These are phyloP conservation scores for Pezizomycotina sp. DNA, from an alignment of 2,329 filamentous ascomycete species.

Conservation along the genomic window DNA sequence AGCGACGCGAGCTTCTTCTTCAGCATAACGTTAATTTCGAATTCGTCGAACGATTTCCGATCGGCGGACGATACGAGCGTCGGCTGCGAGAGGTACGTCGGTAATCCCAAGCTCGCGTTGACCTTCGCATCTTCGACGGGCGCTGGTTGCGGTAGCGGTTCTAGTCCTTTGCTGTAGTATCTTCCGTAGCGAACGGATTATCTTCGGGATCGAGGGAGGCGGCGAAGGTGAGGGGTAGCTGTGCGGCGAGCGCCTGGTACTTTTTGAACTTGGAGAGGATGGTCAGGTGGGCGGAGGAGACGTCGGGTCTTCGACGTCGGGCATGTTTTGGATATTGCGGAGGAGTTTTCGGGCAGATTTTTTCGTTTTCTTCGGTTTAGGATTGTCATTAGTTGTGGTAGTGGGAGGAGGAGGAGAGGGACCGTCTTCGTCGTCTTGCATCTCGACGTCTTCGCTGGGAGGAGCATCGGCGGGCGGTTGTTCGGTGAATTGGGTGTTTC, in stretches of 20 bases:
- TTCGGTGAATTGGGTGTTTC: too few species aligned
- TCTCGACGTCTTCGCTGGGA: conserved; percentile 2
- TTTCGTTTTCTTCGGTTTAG: too few species aligned
- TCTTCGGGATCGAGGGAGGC: conserved; percentile 16
- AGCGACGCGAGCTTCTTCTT: conserved; percentile 41
- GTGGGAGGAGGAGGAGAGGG: too few species aligned
- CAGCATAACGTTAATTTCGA: conserved; percentile 19
- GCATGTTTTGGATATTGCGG: too few species aligned
- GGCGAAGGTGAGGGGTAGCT: conserved; percentile 13
- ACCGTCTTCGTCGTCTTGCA: background rate
- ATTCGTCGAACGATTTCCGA: conserved; percentile 19
- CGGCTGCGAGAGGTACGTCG: conserved; percentile 22
- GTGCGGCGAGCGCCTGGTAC: conserved; percentile 9
- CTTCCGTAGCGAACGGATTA: conserved; percentile 6
- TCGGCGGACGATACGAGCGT: conserved; percentile 19
- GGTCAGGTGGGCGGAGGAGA: conserved; percentile 15
- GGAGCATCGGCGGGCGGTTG: too few species aligned
- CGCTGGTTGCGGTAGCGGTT: conserved; percentile 23
- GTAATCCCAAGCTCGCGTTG: conserved; percentile 21
- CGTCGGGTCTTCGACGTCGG: too few species aligned
- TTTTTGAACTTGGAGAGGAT: conserved; percentile 19
- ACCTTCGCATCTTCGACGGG: conserved; percentile 16
- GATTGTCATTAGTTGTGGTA: too few species aligned
- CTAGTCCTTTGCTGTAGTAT: conserved; percentile 21
- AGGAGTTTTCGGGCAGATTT: too few species aligned